Evolutionary conservation across 176 grass and related monocot genomes (phyloP).

Genomic region (Bonia amplexicaulis): DNA sequence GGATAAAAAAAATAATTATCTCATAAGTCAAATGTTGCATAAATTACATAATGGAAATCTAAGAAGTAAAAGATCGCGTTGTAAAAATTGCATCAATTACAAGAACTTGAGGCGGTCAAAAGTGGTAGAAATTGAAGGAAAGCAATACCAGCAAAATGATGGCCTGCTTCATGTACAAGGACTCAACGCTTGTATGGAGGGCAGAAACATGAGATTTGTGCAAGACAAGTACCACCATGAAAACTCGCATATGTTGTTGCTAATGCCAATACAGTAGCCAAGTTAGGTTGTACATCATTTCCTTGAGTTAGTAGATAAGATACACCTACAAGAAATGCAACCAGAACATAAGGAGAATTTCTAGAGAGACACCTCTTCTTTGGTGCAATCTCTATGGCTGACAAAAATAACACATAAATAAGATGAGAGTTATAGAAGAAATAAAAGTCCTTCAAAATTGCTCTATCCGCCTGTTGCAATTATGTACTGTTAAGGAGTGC

Average conservation of each 20-base stretch:
- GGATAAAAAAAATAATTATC: not conserved
- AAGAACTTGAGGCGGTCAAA: not conserved
- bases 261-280: slow-evolving; percentile 68
- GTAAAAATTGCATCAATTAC: not conserved
- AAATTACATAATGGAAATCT: not conserved
- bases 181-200: slow-evolving; percentile 77
- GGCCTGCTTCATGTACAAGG: slow-evolving; percentile 91
- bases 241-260: slow-evolving; percentile 62
- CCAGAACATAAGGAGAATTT: slow-evolving; percentile 55
- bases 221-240: slow-evolving; percentile 70
- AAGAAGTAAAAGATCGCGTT: not conserved
- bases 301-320: slow-evolving; percentile 77
- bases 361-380: slow-evolving; percentile 86
- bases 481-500: not conserved
- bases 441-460: not conserved
- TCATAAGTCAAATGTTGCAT: not conserved
- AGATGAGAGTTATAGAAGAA: not conserved
- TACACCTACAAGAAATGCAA: slow-evolving; percentile 61
- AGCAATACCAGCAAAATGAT: slow-evolving; percentile 77
- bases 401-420: slow-evolving; percentile 22
- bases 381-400: slow-evolving; percentile 77
- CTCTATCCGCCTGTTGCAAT: not conserved
- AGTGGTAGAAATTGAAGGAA: not conserved
- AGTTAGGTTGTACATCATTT: slow-evolving; percentile 69
- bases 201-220: slow-evolving; percentile 88